Evolutionary conservation across 805 yeast species (phyloP).

Genomic region (Candida schatavii): DNA sequence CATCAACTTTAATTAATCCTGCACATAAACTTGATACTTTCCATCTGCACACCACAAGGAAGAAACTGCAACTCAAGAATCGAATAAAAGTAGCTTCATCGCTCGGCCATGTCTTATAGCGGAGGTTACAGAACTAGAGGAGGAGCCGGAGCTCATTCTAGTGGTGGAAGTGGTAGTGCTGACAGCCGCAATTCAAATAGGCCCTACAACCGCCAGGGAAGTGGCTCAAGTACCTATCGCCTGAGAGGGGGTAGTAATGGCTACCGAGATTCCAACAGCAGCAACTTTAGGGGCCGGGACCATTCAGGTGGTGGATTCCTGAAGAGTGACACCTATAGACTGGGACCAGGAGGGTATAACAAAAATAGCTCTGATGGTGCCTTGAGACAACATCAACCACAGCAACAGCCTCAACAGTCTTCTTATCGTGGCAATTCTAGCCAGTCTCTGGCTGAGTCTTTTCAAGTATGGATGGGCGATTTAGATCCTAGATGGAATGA

Average conservation of each 20-base stretch:
- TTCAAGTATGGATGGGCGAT: conserved; percentile 86
- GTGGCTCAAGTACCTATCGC: neutral
- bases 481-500: conserved; percentile 85
- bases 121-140: neutral
- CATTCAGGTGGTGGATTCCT: neutral
- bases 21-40: too few relatives aligned
- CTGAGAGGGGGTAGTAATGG: neutral
- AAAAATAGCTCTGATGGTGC: neutral
- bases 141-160: conserved; percentile 2
- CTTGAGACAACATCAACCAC: neutral
- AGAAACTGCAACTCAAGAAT: too few relatives aligned
- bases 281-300: conserved; percentile 2
- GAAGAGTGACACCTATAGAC: neutral
- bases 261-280: conserved; percentile 2
- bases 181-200: neutral
- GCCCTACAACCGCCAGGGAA: neutral
- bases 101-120: conserved; percentile 1
- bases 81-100: too few relatives aligned
- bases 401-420: neutral
- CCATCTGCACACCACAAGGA: too few relatives aligned
- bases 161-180: neutral
- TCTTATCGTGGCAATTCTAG: neutral
- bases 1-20: too few relatives aligned
- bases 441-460: neutral
- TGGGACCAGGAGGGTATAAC: neutral